Evolutionary conservation across 2,329 filamentous ascomycete genomes (phyloP).

Genomic region (Fonsecaea pedrosoi): DNA sequence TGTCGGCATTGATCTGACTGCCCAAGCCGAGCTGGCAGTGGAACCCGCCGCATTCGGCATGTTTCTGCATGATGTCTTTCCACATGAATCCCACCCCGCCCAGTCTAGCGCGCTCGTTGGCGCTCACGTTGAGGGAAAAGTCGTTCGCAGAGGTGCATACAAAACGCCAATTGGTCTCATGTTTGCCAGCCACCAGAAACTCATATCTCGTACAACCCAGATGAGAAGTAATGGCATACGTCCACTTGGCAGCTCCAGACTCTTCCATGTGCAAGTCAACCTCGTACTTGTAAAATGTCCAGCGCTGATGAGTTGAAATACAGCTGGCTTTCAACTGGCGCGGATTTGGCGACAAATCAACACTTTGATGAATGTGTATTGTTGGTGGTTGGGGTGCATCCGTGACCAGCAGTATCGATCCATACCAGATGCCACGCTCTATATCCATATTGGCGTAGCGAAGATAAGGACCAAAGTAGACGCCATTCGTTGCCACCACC

Average conservation of each 20-base stretch:
- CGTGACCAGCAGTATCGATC: constrained; percentile 90
- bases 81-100: constrained; percentile 96
- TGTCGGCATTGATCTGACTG: constrained; percentile 93
- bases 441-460: constrained; percentile 97
- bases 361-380: constrained; percentile 90
- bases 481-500: constrained; percentile 88
- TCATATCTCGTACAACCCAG: constrained; percentile 98
- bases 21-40: constrained; percentile 91
- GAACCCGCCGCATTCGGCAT: constrained; percentile 93
- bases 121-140: constrained; percentile 84
- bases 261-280: constrained; percentile 90
- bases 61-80: constrained; percentile 98
- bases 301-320: constrained; percentile 88
- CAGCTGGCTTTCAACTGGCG: constrained; percentile 80
- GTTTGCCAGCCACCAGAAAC: constrained; percentile 87
- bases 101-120: constrained; percentile 81
- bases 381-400: constrained; percentile 92
- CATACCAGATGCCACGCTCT: constrained; percentile 87
- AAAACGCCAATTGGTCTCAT: constrained; percentile 94
- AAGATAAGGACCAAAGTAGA: constrained; percentile 96
- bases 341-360: constrained; percentile 90
- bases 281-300: constrained; percentile 96
- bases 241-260: constrained; percentile 79
- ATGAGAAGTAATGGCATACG: constrained; percentile 96
- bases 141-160: constrained; percentile 96